Percentiles rank a stretch among this genome's conserved stretches.
Evolutionary conservation across 495 filamentous ascomycete genomes (phyloP).

Genomic region (Neurospora discreta): DNA sequence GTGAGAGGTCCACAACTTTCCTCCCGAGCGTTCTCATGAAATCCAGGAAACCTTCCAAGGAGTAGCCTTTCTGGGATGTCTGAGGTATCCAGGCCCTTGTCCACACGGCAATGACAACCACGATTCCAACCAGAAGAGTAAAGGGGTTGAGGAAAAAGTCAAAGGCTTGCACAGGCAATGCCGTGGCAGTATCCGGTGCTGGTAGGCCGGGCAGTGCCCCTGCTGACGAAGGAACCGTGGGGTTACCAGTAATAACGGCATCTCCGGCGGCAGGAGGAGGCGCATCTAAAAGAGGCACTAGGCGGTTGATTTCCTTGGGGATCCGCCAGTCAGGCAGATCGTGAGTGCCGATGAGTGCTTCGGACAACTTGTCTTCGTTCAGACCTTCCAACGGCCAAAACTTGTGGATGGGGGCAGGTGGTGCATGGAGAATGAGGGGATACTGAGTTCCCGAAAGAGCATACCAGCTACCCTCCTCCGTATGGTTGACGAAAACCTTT

Average conservation of each 20-base stretch:
- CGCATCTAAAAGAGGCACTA: not conserved
- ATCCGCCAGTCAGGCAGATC: slow-evolving; percentile 20
- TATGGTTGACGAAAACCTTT: slow-evolving; percentile 79
- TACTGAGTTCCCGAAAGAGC: slow-evolving; percentile 83
- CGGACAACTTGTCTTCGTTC: slow-evolving; percentile 16
- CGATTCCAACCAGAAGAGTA: slow-evolving; percentile 27
- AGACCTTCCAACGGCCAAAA: slow-evolving; percentile 40
- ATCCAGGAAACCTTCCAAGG: not conserved
- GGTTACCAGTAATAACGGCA: not conserved
- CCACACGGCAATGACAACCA: slow-evolving; percentile 9
- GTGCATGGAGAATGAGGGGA: slow-evolving; percentile 67
- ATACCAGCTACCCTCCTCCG: slow-evolving; percentile 79
- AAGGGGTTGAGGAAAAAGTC: slow-evolving; percentile 34
- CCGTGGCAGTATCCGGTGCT: not conserved
- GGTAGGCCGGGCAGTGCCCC: not conserved
- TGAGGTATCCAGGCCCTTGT: not conserved
- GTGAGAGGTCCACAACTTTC: not conserved
- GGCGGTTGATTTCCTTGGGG: not conserved
- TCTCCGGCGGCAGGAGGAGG: not conserved
- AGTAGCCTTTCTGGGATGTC: not conserved
- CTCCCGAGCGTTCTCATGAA: not conserved
- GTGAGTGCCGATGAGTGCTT: slow-evolving; percentile 33
- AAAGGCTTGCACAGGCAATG: not conserved
- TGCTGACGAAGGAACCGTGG: not conserved
- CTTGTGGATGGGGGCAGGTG: slow-evolving; percentile 53